Evolutionary conservation across 129 eudicot species (phyloP).

Genomic region (Tagetes patula): DNA sequence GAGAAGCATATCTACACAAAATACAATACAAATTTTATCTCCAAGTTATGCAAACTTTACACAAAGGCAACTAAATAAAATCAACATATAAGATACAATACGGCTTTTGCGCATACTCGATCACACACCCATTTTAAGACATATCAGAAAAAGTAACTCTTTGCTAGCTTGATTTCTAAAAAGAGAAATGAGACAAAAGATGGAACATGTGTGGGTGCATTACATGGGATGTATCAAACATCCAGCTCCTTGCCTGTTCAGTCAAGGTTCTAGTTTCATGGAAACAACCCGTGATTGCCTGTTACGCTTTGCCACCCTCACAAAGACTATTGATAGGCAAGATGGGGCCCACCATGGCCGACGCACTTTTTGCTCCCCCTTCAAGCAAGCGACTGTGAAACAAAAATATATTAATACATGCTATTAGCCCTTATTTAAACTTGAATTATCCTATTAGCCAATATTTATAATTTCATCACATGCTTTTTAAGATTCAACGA

Average conservation of each 20-base stretch:
- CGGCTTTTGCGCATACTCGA: constrained; percentile 20
- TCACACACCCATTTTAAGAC: constrained; percentile 24
- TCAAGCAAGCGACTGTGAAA: constrained; percentile 87
- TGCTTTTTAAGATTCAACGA: too few relatives aligned
- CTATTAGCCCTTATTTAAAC: background rate
- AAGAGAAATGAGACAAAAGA: constrained; percentile 27
- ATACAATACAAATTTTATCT: constrained; percentile 37
- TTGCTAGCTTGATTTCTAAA: constrained; percentile 34
- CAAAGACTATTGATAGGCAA: constrained; percentile 71
- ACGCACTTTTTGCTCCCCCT: constrained; percentile 93
- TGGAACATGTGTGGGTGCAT: constrained; percentile 32
- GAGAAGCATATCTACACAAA: constrained; percentile 30
- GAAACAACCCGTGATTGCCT: constrained; percentile 93
- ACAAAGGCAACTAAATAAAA: constrained; percentile 32
- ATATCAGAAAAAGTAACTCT: constrained; percentile 16
- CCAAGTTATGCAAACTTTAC: constrained; percentile 36
- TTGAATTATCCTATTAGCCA: background rate
- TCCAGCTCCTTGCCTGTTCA: constrained; percentile 21
- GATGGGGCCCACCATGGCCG: constrained; percentile 99
- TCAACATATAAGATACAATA: constrained; percentile 33
- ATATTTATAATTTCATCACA: background rate
- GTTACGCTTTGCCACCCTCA: constrained; percentile 86
- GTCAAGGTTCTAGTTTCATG: constrained; percentile 91
- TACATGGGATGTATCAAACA: constrained; percentile 26
- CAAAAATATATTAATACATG: background rate